Conservation (phyloP, 148 eudicot species). For the Vaccinium darrowii region DNA sequence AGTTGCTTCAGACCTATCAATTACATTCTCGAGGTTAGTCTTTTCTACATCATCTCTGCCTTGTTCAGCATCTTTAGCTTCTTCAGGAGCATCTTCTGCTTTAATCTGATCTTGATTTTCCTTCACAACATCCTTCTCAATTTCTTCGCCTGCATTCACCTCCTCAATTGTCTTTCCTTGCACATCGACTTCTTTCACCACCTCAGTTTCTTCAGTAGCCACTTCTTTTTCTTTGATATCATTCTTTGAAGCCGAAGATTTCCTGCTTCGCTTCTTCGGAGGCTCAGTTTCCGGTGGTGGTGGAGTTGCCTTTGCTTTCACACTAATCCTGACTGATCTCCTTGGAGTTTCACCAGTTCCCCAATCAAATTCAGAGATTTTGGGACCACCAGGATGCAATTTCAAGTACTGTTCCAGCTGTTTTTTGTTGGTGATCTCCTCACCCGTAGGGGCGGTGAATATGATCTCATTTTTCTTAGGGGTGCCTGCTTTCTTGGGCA, state of each 20-base stretch:
- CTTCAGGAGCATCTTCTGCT: constrained; percentile 16
- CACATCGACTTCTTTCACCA: constrained; percentile 15
- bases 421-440: constrained; percentile 66
- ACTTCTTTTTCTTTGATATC: constrained; percentile 6
- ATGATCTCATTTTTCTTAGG: constrained; percentile 72
- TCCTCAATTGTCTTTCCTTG: constrained; percentile 3
- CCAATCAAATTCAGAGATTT: constrained; percentile 80
- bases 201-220: constrained; percentile 15
- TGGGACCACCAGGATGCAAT: constrained; percentile 77
- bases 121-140: constrained; percentile 19
- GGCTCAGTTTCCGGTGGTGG: constrained; percentile 43
- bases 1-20: constrained; percentile 23
- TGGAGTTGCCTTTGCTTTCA: constrained; percentile 59
- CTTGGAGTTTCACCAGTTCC: constrained; percentile 83
- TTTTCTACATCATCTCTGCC: constrained; percentile 26
- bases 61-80: constrained; percentile 22
- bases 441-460: constrained; percentile 86
- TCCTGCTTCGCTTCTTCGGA: constrained; percentile 34
- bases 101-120: constrained; percentile 13
- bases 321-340: constrained; percentile 79
- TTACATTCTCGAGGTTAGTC: constrained; percentile 16
- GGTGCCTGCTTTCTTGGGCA: constrained; percentile 72
- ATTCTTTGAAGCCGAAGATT: constrained; percentile 4
- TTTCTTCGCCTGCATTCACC: constrained; percentile 10
- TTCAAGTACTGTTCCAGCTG: constrained; percentile 87